Conservation (phyloP, 345 rosid genomes). For the Moricandia arvensis region DNA sequence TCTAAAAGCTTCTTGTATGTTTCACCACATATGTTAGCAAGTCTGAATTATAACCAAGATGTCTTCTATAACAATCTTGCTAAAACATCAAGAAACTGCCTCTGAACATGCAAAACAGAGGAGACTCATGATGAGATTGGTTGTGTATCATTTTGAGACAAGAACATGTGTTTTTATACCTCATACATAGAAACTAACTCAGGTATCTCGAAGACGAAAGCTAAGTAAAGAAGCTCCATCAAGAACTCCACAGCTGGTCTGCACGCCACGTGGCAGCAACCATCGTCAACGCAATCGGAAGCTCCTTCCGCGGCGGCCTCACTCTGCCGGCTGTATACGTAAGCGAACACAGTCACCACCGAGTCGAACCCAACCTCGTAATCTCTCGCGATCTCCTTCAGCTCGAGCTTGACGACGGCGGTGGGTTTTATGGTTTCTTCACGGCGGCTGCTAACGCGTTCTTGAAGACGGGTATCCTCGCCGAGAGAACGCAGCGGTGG, state of each 20-base stretch:
- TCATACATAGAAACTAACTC: conserved; percentile 67
- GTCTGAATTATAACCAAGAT: conserved; percentile 57
- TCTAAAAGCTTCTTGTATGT: conserved; percentile 52
- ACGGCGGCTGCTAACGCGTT: conserved; percentile 44
- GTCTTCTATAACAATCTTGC: conserved; percentile 59
- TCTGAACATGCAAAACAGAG: conserved; percentile 45
- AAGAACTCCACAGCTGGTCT: conserved; percentile 63
- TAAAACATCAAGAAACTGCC: conserved; percentile 57
- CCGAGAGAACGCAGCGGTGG: conserved; percentile 79
- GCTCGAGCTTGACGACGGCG: conserved; percentile 39
- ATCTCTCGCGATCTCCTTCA: conserved; percentile 61
- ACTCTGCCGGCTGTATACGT: conserved; percentile 70
- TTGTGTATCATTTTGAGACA: too few species aligned
- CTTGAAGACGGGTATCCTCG: conserved; percentile 60
- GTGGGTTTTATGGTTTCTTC: conserved; percentile 34
- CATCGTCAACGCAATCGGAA: conserved; percentile 64
- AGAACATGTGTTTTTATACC: conserved; percentile 35
- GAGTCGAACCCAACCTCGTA: conserved; percentile 57
- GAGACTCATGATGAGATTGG: neutral
- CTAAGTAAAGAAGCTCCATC: conserved; percentile 70
- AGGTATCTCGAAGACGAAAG: conserved; percentile 60
- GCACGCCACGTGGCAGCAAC: conserved; percentile 69
- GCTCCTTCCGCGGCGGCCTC: conserved; percentile 46
- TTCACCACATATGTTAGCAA: conserved; percentile 53
- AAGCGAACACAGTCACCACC: conserved; percentile 54